phyloP scores from a whole-genome alignment of 164 flowering plant genomes.

The Taxillus chinensis region DNA sequence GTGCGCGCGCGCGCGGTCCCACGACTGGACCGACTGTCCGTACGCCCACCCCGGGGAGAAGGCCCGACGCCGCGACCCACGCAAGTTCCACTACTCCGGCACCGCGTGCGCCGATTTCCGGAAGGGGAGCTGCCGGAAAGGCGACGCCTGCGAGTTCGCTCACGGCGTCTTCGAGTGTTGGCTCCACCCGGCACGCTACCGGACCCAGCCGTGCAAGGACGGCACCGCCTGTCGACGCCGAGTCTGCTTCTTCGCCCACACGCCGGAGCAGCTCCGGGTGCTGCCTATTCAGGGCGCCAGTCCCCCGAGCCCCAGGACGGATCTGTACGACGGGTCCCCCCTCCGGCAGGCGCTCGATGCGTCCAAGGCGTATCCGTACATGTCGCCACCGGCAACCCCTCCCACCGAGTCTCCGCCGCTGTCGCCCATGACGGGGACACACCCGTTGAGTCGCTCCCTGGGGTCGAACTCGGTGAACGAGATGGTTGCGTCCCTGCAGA shows the following conservation, averaged over 20 bases:
- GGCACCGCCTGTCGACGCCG: constrained; percentile 60
- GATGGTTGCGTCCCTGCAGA: constrained; percentile 40
- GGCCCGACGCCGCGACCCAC: constrained; percentile 78
- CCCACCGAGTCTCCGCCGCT: constrained; percentile 40
- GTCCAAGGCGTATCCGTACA: constrained; percentile 11
- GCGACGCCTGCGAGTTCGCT: constrained; percentile 73
- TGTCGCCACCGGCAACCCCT: constrained; percentile 32
- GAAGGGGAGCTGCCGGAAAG: constrained; percentile 67
- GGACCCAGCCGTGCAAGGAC: constrained; percentile 90
- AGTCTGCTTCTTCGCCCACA: constrained; percentile 83
- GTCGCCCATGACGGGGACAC: constrained; percentile 28
- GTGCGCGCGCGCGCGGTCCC: constrained; percentile 64
- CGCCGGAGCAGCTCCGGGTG: constrained; percentile 62
- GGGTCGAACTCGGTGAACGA: constrained; percentile 39
- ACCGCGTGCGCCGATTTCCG: constrained; percentile 80
- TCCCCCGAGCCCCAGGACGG: constrained; percentile 8
- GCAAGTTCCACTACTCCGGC: constrained; percentile 67
- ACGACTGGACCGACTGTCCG: constrained; percentile 97
- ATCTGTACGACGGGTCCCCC: constrained; percentile 48
- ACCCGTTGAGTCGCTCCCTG: constrained; percentile 28
- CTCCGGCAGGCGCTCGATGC: constrained; percentile 31
- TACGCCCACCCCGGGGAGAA: constrained; percentile 94
- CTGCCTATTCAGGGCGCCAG: constrained; percentile 33
- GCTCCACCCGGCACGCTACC: constrained; percentile 83
- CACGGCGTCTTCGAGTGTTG: constrained; percentile 97